phyloP scores from a whole-genome alignment of 345 rosid species.

The Moringa oleifera region DNA sequence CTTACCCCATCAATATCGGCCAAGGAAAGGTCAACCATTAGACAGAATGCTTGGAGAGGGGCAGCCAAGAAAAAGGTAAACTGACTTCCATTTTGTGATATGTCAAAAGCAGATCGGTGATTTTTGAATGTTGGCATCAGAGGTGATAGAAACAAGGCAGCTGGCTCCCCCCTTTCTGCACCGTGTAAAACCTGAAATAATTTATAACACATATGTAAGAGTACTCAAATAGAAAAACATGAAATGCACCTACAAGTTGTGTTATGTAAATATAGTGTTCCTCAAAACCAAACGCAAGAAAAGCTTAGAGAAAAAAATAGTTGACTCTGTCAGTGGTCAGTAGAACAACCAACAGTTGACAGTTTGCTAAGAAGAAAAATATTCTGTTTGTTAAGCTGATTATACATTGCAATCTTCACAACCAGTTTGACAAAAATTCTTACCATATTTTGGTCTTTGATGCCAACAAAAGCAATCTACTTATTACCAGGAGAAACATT shows the following conservation, averaged over 20 bases:
- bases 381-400: too few relatives aligned
- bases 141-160: constrained; percentile 89
- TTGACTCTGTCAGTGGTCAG: too few relatives aligned
- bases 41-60: constrained; percentile 86
- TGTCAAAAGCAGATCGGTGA: constrained; percentile 32
- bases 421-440: too few relatives aligned
- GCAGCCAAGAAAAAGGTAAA: constrained; percentile 90
- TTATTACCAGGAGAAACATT: too few relatives aligned
- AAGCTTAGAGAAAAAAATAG: too few relatives aligned
- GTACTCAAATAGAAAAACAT: background rate
- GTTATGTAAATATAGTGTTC: too few relatives aligned
- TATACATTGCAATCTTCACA: too few relatives aligned
- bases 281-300: too few relatives aligned
- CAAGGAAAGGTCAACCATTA: constrained; percentile 58
- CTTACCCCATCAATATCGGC: constrained; percentile 48
- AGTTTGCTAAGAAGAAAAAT: too few relatives aligned
- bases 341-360: too few relatives aligned
- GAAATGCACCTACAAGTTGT: background rate
- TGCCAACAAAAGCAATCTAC: too few relatives aligned
- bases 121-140: constrained; percentile 52
- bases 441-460: too few relatives aligned
- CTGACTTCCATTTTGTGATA: constrained; percentile 58
- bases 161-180: constrained; percentile 87
- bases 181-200: constrained; percentile 71
- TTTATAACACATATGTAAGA: constrained; percentile 11